Evolutionary conservation across 306 rosid species (phyloP).

Genomic region (Casuarina cunninghamiana): DNA sequence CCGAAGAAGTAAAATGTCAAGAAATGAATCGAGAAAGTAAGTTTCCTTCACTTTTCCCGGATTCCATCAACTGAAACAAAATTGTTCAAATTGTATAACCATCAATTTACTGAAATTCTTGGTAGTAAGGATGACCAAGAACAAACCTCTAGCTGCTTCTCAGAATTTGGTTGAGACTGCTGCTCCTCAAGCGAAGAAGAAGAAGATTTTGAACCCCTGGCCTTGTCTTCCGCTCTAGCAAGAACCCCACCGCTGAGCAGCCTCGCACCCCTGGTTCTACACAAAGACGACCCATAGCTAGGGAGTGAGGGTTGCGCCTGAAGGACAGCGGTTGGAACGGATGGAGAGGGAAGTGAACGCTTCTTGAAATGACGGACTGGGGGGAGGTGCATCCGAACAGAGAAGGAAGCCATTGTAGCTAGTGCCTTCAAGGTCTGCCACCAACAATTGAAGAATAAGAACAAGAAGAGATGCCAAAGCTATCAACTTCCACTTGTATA

Average conservation of each 20-base stretch:
- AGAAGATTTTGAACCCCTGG: constrained; percentile 32
- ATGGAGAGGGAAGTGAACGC: constrained; percentile 18
- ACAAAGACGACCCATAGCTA: constrained; percentile 40
- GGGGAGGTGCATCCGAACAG: constrained; percentile 49
- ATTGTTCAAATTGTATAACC: too few relatives aligned
- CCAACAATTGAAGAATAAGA: background rate
- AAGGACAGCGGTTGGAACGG: constrained; percentile 21
- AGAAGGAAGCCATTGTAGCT: constrained; percentile 56
- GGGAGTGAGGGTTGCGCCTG: constrained; percentile 32
- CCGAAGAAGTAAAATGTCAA: background rate
- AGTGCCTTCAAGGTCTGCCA: background rate
- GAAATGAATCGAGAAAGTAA: background rate
- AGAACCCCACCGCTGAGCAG: constrained; percentile 49
- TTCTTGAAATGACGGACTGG: constrained; percentile 38
- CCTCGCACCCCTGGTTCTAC: constrained; percentile 37
- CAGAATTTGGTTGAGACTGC: constrained; percentile 48
- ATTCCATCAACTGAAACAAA: background rate
- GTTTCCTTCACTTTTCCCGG: constrained; percentile 6
- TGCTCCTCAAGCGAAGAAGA: constrained; percentile 50
- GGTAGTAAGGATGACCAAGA: constrained; percentile 17
- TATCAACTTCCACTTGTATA: background rate
- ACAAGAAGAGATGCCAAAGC: background rate
- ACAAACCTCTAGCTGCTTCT: constrained; percentile 52
- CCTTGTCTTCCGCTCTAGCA: constrained; percentile 77
- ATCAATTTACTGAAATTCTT: background rate